Percentiles rank a stretch among this genome's conserved stretches.
phyloP scores from a whole-genome alignment of 768 basidiomycete species.

The Podaxis rugospora region DNA sequence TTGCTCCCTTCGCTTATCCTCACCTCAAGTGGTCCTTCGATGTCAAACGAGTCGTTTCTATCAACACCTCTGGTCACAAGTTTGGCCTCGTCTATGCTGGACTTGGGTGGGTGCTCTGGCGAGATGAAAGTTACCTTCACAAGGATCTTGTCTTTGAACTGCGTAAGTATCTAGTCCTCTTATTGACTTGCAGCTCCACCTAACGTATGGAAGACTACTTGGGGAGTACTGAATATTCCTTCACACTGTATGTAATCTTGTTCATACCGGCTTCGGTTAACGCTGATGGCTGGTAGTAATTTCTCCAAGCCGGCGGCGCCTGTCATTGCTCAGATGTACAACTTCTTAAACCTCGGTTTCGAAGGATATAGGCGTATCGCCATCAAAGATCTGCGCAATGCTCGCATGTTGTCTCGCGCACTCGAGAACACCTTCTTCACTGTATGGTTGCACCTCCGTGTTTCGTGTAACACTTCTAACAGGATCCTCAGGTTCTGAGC shows the following conservation, averaged over 20 bases:
- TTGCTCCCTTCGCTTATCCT: slow-evolving; percentile 61
- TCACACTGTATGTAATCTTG: slow-evolving; percentile 36
- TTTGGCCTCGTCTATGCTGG: slow-evolving; percentile 52
- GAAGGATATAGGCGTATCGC: slow-evolving; percentile 44
- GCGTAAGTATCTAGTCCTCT: slow-evolving; percentile 27
- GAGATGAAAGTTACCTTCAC: slow-evolving; percentile 51
- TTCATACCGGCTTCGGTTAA: background rate
- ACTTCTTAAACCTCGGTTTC: slow-evolving; percentile 56
- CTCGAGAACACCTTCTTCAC: slow-evolving; percentile 51
- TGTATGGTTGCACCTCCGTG: slow-evolving; percentile 17
- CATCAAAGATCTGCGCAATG: slow-evolving; percentile 48
- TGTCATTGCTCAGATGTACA: slow-evolving; percentile 55
- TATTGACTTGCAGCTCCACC: background rate
- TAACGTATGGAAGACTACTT: slow-evolving; percentile 37
- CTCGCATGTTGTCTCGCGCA: slow-evolving; percentile 51
- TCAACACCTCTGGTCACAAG: slow-evolving; percentile 57
- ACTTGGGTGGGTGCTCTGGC: slow-evolving; percentile 62
- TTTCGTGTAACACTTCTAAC: background rate
- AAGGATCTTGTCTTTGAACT: slow-evolving; percentile 65
- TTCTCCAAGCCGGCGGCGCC: slow-evolving; percentile 58
- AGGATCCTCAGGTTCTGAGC: slow-evolving; percentile 32
- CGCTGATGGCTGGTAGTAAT: slow-evolving; percentile 27
- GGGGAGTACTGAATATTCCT: slow-evolving; percentile 57
- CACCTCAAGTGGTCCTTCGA: slow-evolving; percentile 55
- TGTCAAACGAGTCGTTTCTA: slow-evolving; percentile 48